Conservation (phyloP, 148 eudicot species). For the Amaranthus cruentus region DNA sequence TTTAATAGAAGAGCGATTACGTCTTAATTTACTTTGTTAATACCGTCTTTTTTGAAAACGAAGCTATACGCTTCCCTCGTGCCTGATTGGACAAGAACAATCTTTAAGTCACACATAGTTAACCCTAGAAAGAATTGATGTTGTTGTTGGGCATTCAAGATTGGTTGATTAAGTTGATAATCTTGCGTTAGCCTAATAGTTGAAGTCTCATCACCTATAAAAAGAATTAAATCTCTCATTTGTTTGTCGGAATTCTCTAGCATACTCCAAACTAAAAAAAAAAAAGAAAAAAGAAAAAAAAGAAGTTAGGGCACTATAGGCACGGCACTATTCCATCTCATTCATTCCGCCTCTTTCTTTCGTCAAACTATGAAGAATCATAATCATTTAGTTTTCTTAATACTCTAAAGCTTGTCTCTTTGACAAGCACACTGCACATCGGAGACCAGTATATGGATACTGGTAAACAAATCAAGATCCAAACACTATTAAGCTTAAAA, state of each 20-base stretch:
- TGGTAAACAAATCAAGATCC: neutral
- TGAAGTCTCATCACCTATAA: too few relatives aligned
- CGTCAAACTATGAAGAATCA: neutral
- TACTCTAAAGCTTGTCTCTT: neutral
- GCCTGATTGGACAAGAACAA: neutral
- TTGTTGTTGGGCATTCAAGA: neutral
- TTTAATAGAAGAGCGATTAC: too few relatives aligned
- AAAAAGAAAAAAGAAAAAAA: too few relatives aligned
- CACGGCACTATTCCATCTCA: neutral
- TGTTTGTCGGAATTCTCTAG: too few relatives aligned
- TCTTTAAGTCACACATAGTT: neutral
- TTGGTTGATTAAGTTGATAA: neutral
- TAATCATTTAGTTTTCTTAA: neutral
- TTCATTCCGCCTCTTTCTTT: neutral
- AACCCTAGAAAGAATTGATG: neutral
- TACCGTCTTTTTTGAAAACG: too few relatives aligned
- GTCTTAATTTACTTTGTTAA: too few relatives aligned
- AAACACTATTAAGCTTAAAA: neutral
- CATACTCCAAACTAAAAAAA: too few relatives aligned
- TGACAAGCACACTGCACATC: too few relatives aligned
- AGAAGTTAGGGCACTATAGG: too few relatives aligned
- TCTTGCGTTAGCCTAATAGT: too few relatives aligned
- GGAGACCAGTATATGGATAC: neutral
- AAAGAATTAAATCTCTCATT: too few relatives aligned
- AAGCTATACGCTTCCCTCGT: too few relatives aligned